Evolutionary conservation across 805 yeast genomes (phyloP), one percentile per base, ranked within the genome.

Genomic region (Cyberlindnera suaveolens): DNA sequence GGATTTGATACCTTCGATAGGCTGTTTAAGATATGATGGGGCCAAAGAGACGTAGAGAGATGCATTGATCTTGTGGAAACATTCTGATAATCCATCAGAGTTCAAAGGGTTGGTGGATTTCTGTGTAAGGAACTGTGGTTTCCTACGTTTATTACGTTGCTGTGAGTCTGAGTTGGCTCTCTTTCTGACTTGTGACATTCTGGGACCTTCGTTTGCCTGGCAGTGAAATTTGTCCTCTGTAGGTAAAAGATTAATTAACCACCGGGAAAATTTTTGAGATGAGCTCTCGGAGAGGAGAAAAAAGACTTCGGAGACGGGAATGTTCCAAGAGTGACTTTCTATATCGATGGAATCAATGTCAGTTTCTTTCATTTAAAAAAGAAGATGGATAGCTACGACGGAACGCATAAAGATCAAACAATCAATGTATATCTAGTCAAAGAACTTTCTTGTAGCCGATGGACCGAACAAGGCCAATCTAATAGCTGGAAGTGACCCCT

Each of bases 401-500:
- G 11, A 9, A 23, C 11, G 3, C 8, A 23, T 9, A 23, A 23
- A 9, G 11, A 23, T 10, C 4, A 23, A 23, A 23, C 27, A 23
- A 9, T 23, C 27, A 23, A 9, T 14, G 9, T 31, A 15, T 7
- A 14, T n/a, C 32, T 75, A 90, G 61, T 89, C 95, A 61, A 88
- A 88, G 76, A 86, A 91, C 73, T 86, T 87, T 77, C 98, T 86
- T 43, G 91, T 68, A 44, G 76, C 66, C 15, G 96, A 83, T 44
- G 85, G 80, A 49, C 96, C 96, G 61, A 89, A 93, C 61, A 91
- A 70, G 60, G 90, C 95, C 50, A 85, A 72, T 70, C 98, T 82
- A 51, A 93, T 80, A 43, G 90, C 95, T 39, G 99, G 99, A 53
- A 93, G 77, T 7, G 96, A 85, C 58, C 80, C 86, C 62, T 85